Percentiles rank a stretch among this genome's conserved stretches.
Conservation (phyloP, 495 filamentous ascomycete species). For the Parathielavia appendiculata region DNA sequence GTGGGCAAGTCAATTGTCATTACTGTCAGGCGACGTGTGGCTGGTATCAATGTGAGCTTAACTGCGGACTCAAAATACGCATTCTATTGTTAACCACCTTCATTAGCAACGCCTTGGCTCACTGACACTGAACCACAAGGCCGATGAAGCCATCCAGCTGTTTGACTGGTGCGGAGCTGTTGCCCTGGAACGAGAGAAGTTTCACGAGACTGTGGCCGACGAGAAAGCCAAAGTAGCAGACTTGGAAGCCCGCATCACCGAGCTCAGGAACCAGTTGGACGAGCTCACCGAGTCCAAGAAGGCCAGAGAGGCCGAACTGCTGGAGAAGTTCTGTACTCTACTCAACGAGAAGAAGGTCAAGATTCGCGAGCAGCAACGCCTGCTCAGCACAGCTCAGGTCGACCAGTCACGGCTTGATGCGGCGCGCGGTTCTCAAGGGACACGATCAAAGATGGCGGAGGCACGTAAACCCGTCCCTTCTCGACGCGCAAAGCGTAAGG, state of each 20-base stretch:
- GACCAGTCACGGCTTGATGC: conserved; percentile 42
- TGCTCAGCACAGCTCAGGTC: conserved; percentile 56
- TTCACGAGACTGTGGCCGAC: conserved; percentile 39
- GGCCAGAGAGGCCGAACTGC: conserved; percentile 62
- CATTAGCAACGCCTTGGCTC: conserved; percentile 66
- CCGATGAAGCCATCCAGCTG: conserved; percentile 60
- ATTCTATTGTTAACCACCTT: conserved; percentile 14
- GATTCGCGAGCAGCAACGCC: conserved; percentile 72
- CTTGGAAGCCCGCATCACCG: conserved; percentile 41
- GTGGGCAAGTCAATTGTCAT: conserved; percentile 35
- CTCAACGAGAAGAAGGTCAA: conserved; percentile 90
- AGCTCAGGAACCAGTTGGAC: conserved; percentile 54
- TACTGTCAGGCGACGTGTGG: conserved; percentile 41
- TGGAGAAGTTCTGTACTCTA: conserved; percentile 65
- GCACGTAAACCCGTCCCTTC: conserved; percentile 22
- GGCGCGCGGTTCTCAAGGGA: conserved; percentile 3
- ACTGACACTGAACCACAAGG: conserved; percentile 54
- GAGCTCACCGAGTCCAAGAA: conserved; percentile 61
- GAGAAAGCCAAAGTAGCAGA: conserved; percentile 43
- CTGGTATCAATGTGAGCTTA: conserved; percentile 42
- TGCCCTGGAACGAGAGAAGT: conserved; percentile 27
- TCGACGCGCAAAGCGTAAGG: conserved; percentile 49
- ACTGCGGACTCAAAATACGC: background rate
- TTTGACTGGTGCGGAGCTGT: conserved; percentile 65
- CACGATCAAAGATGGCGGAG: background rate